These are phyloP conservation scores for Hygrophila difformis DNA, from an alignment of 257 asterid species.

Conservation along the genomic window DNA sequence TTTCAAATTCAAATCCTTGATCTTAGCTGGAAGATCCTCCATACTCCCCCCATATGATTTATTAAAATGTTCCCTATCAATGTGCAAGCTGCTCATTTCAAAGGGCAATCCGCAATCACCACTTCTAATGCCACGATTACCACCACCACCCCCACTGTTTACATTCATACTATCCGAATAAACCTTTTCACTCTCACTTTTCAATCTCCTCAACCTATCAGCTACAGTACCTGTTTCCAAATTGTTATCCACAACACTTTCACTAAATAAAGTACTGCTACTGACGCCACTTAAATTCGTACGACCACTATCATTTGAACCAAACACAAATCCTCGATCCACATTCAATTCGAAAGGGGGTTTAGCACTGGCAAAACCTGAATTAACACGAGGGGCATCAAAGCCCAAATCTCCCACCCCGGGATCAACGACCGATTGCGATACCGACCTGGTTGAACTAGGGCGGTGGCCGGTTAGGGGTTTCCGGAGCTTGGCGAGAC, in stretches of 20 bases:
- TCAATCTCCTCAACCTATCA: conserved; percentile 46
- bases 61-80: conserved; percentile 30
- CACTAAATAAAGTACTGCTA: conserved; percentile 8
- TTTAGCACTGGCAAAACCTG: conserved; percentile 16
- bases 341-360: conserved; percentile 22
- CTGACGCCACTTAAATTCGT: conserved; percentile 21
- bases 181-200: conserved; percentile 30
- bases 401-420: conserved; percentile 22
- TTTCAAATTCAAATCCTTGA: conserved; percentile 54
- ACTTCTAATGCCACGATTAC: neutral
- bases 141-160: conserved; percentile 8
- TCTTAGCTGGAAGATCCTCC: conserved; percentile 43
- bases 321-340: conserved; percentile 32
- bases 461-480: conserved; percentile 38
- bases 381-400: conserved; percentile 19
- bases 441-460: conserved; percentile 27
- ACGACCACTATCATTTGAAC: conserved; percentile 14
- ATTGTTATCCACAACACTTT: conserved; percentile 18
- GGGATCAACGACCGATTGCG: conserved; percentile 17
- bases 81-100: conserved; percentile 47
- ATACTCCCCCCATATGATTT: conserved; percentile 7
- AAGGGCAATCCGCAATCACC: conserved; percentile 43
- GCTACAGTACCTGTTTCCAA: conserved; percentile 28
- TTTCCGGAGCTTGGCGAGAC: conserved; percentile 60
- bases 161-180: conserved; percentile 16